Base-by-base conservation (phyloP, 176 grass and related monocot genomes). In the Oryza nivara region DNA sequence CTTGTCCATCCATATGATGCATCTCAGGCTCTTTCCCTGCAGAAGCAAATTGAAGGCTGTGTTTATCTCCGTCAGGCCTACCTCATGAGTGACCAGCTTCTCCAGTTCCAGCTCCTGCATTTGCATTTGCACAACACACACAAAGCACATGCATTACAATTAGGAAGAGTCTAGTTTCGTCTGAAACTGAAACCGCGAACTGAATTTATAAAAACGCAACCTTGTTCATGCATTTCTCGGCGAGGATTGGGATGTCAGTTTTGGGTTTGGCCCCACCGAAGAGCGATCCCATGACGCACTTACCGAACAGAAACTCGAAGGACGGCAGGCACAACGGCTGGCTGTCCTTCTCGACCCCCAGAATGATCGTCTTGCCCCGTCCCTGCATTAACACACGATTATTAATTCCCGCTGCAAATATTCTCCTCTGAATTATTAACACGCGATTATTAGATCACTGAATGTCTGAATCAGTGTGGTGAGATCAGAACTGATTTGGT, bases 1-100 rank as follows among this genome's bases (percentile, higher is more conserved):
- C 82, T 84, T 87, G 52, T 94, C 86, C 94, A 97, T 97, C 94
- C 94, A 94, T 34, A 97, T 89, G 52, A 87, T 72, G 80, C 90
- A 94, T 64, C 94, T 76, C 73, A 97, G 82, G 71, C 92, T 92
- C 90, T 94, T 89, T 51, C 94, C 90, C 54, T 90, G 64, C 17
- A 85, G 16, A 14, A 97, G 90, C 56, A 97, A 69, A 41, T 94
- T 83, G 74, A 97, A 97, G 6, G 92, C 90, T 49, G 52, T 88
- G 90, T 97, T 97, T 12, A 94, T 97, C 10, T 94, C 92, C 16
- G 89, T 9, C 2, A 97, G 66, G 0, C 73, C 88, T 0, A 97
- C 25, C 45, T 97, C 88, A 23, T 97, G 94, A 0, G 94, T 97
- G 49, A 97, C 46, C 45, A 97, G 68, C 20, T 79, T 86, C 10